Evolutionary conservation across 805 yeast species (phyloP), one percentile per base, ranked within the genome.

Genomic region (Blastobotrys terrestris): DNA sequence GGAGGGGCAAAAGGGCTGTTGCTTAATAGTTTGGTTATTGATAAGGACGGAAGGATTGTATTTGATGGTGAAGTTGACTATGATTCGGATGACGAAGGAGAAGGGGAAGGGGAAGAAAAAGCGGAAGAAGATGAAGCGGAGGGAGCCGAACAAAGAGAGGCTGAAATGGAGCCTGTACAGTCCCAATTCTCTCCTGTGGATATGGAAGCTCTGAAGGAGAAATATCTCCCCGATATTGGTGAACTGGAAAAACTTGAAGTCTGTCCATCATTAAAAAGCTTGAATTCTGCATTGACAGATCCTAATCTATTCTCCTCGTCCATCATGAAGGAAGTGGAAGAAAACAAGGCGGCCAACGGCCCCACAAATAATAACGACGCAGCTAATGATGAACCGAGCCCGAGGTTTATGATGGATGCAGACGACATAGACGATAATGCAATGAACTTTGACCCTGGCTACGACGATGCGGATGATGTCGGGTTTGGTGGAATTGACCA

Each of bases 211-310:
- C 50, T 63, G 14, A 39, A 57, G 13, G 48, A 39, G 19, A 48
- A 52, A 22, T 67, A 51, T 48, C 58, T 67, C 49, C 59, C 64
- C 6, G 61, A 61, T 39, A n/a, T 65, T 31, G 48, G 51, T 4
- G 46, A 35, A 15, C 20, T 59, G 11, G 66, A 60, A 31, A 22
- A 49, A 13, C 50, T 58, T 46, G 60, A 59, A 44, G 72, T 90
- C 1, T 87, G 95, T 58, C 92, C 95, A 0, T 86, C 96, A 0
- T 71, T 87, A 57, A 74, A 69, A 5, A 82, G 83, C 54, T 68
- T 87, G 48, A 77, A 80, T 55, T 68, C 70, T 7, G 88, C 83
- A 0, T 71, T 84, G n/a, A 70, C 71, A 4, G 66, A 62, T 31
- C 66, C 66, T n/a, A 46, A 42, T n/a, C 49, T 57, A 13, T 26